Evolutionary conservation across 768 basidiomycete species (phyloP).

Genomic region (Xerocomellus chrysenteron): DNA sequence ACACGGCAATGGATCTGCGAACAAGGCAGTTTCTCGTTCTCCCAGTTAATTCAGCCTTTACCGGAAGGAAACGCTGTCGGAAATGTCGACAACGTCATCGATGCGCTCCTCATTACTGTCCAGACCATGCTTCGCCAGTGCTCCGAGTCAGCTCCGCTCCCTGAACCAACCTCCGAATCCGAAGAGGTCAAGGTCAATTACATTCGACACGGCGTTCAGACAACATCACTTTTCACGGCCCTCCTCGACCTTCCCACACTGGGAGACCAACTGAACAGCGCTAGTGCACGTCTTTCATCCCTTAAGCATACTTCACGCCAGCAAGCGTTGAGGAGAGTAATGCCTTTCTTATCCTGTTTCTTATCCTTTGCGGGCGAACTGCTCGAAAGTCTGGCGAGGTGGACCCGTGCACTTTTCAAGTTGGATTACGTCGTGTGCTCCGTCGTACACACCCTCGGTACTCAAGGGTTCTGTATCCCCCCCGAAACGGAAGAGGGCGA

Average conservation of each 20-base stretch:
- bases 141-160: conserved; percentile 19
- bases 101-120: conserved; percentile 60
- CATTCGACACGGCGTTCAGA: conserved; percentile 47
- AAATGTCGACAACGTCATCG: conserved; percentile 48
- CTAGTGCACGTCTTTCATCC: conserved; percentile 41
- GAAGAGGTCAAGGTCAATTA: conserved; percentile 45
- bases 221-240: conserved; percentile 45
- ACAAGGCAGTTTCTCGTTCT: conserved; percentile 27
- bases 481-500: conserved; percentile 63
- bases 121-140: conserved; percentile 56
- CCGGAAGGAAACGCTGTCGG: not conserved
- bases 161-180: conserved; percentile 18
- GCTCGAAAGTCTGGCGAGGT: conserved; percentile 54
- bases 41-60: not conserved
- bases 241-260: conserved; percentile 50
- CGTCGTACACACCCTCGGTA: conserved; percentile 68
- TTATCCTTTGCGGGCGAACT: conserved; percentile 54
- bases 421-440: conserved; percentile 76
- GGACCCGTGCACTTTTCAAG: conserved; percentile 83
- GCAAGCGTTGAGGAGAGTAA: conserved; percentile 41
- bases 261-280: conserved; percentile 37
- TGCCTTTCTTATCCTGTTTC: conserved; percentile 78
- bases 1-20: conserved; percentile 31
- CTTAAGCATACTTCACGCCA: conserved; percentile 34
- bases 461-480: conserved; percentile 92